phyloP scores from a whole-genome alignment of 208 protist genomes.

The Herpetomonas tarakana region DNA sequence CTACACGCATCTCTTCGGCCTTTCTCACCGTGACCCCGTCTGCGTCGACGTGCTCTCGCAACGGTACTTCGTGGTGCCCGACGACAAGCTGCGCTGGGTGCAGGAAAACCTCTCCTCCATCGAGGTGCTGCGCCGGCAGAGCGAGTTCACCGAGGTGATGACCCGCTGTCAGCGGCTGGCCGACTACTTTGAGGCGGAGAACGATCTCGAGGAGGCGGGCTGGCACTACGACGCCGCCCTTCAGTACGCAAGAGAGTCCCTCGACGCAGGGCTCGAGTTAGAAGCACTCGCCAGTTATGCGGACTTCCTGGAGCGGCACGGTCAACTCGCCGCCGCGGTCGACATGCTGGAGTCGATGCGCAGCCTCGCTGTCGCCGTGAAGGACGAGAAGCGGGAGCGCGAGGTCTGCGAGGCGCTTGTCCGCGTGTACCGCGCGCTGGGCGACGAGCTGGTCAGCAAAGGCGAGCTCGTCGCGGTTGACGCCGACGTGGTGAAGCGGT shows the following conservation, averaged over 20 bases:
- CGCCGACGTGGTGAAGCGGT: constrained; percentile 40
- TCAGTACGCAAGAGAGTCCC: constrained; percentile 66
- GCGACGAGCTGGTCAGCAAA: constrained; percentile 25
- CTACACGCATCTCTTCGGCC: constrained; percentile 82
- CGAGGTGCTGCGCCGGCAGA: constrained; percentile 81
- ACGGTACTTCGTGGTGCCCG: constrained; percentile 64
- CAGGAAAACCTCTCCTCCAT: constrained; percentile 66
- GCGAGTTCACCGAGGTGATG: constrained; percentile 73
- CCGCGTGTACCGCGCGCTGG: constrained; percentile 61
- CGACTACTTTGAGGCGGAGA: constrained; percentile 81
- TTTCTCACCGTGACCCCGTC: constrained; percentile 82
- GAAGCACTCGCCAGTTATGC: constrained; percentile 47
- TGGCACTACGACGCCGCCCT: constrained; percentile 72
- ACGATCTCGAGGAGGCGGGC: constrained; percentile 70
- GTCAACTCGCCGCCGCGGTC: constrained; percentile 42
- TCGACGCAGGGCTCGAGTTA: constrained; percentile 69
- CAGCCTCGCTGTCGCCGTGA: constrained; percentile 51
- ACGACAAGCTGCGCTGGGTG: constrained; percentile 74
- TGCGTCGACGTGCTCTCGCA: constrained; percentile 83
- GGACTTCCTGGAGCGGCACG: constrained; percentile 62
- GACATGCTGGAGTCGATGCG: constrained; percentile 68
- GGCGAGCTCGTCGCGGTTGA: constrained; percentile 1
- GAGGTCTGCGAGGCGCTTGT: constrained; percentile 58
- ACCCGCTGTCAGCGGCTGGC: constrained; percentile 56
- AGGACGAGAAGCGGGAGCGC: constrained; percentile 35